Conservation (phyloP, 1,284 basidiomycete species). For the Porogramme epimiltina region DNA sequence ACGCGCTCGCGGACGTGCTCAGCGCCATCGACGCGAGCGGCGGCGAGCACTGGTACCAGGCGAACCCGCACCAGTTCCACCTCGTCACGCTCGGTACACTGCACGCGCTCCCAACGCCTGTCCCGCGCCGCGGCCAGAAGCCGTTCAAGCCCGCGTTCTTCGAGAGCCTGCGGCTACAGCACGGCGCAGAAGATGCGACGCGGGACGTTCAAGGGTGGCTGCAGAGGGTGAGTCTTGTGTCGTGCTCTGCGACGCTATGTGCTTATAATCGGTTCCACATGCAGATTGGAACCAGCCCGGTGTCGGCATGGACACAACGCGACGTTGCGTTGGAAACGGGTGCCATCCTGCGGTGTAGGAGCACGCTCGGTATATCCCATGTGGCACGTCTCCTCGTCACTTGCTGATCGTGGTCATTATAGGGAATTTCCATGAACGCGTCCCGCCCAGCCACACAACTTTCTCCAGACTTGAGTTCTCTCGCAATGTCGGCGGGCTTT, state of each 20-base stretch:
- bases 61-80: conserved; percentile 86
- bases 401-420: neutral
- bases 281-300: conserved; percentile 24
- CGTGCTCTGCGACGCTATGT: too few relatives aligned
- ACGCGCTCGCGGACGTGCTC: conserved; percentile 73
- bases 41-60: conserved; percentile 79
- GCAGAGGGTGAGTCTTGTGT: conserved; percentile 27
- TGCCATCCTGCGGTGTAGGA: conserved; percentile 47
- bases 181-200: conserved; percentile 60
- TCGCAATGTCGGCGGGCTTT: conserved; percentile 25
- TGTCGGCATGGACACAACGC: conserved; percentile 53
- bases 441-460: conserved; percentile 49
- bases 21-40: conserved; percentile 81
- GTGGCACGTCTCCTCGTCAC: neutral
- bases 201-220: conserved; percentile 62
- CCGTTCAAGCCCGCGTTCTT: conserved; percentile 80
- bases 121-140: conserved; percentile 77
- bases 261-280: neutral
- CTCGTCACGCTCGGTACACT: conserved; percentile 77
- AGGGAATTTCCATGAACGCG: conserved; percentile 2
- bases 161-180: conserved; percentile 52
- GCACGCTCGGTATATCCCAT: neutral
- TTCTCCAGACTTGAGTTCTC: conserved; percentile 59
- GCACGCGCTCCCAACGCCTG: conserved; percentile 85
- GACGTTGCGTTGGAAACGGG: conserved; percentile 64